These are phyloP conservation scores for Colletotrichum sp. DNA, from an alignment of 2,329 filamentous ascomycete genomes.

Conservation along the genomic window DNA sequence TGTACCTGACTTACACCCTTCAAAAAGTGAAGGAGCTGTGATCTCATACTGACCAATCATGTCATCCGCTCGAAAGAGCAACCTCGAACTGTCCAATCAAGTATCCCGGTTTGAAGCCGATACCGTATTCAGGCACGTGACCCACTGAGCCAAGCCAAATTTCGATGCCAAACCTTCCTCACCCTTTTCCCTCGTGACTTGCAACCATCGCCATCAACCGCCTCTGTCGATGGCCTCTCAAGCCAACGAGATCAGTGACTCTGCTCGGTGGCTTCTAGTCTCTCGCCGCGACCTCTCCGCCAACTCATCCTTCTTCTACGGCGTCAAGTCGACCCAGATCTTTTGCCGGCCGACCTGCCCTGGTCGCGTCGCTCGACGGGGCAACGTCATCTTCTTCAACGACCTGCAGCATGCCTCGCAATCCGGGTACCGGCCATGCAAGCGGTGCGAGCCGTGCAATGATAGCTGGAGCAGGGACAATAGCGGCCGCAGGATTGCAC, in stretches of 20 bases:
- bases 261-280: not conserved
- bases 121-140: not conserved
- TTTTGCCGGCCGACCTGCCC: not conserved
- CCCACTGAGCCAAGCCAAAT: not conserved
- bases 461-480: not conserved
- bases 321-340: not conserved
- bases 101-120: rapidly evolving
- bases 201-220: not conserved
- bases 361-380: not conserved
- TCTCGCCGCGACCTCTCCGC: not conserved
- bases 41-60: not conserved
- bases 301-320: not conserved
- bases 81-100: not conserved
- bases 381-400: not conserved
- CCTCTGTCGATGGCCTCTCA: not conserved
- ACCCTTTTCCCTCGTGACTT: not conserved
- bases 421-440: not conserved
- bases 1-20: not conserved
- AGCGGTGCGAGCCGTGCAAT: not conserved
- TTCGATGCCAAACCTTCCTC: not conserved
- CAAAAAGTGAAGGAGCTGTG: not conserved
- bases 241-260: not conserved
- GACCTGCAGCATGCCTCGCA: not conserved
- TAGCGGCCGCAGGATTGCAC: not conserved
- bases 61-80: not conserved